phyloP scores from a whole-genome alignment of 768 basidiomycete genomes.

The Leccinellum albellum region DNA sequence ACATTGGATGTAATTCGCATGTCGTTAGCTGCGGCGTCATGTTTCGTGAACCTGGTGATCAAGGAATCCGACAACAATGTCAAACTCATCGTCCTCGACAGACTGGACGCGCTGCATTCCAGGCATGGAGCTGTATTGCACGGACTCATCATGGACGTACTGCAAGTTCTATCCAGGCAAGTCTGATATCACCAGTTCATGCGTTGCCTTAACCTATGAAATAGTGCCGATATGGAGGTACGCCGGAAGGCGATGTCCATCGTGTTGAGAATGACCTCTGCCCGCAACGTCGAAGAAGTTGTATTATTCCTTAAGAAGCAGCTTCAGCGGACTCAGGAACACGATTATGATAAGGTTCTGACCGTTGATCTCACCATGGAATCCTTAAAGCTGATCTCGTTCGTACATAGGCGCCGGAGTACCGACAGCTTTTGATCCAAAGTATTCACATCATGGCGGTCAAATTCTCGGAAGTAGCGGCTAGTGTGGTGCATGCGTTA shows the following conservation, averaged over 20 bases:
- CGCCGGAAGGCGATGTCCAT: constrained; percentile 87
- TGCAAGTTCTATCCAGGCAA: constrained; percentile 83
- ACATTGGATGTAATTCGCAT: constrained; percentile 3
- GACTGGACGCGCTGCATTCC: constrained; percentile 75
- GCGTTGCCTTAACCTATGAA: background rate
- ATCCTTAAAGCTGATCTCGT: background rate
- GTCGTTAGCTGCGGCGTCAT: constrained; percentile 75
- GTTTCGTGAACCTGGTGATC: constrained; percentile 81
- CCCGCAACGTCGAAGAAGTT: constrained; percentile 94
- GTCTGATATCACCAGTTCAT: background rate
- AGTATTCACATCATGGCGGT: constrained; percentile 96
- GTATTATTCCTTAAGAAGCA: constrained; percentile 97
- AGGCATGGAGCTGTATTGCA: constrained; percentile 90
- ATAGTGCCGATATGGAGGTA: constrained; percentile 92
- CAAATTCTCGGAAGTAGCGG: constrained; percentile 95
- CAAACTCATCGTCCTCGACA: constrained; percentile 93
- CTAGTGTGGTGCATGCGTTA: constrained; percentile 87
- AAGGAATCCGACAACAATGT: constrained; percentile 99
- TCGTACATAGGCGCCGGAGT: constrained; percentile 73
- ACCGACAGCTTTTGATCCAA: constrained; percentile 93
- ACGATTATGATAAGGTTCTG: constrained; percentile 84
- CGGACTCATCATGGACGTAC: constrained; percentile 89
- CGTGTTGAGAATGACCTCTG: constrained; percentile 88
- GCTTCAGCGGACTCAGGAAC: constrained; percentile 87
- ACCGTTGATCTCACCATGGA: background rate